phyloP scores from a whole-genome alignment of 2,329 filamentous ascomycete genomes.

The Apiospora arundinis region DNA sequence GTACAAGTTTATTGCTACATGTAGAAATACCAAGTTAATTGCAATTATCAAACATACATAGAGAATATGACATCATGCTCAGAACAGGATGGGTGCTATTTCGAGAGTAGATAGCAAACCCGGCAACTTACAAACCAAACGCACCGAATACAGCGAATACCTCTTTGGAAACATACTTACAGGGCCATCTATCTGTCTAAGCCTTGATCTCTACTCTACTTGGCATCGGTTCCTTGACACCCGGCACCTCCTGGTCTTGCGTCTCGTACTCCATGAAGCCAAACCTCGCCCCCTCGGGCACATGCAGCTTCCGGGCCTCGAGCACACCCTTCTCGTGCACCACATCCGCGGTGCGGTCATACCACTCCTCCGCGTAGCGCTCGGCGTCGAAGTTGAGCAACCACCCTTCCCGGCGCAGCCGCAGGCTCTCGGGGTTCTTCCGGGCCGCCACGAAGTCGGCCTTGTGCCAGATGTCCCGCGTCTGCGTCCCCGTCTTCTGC shows the following conservation, averaged over 20 bases:
- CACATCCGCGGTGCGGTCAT: conserved; percentile 34
- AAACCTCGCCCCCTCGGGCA: conserved; percentile 33
- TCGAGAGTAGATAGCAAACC: no score
- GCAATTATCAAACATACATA: no score
- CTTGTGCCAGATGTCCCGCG: conserved; percentile 58
- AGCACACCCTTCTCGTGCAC: conserved; percentile 31
- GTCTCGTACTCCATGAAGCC: conserved; percentile 36
- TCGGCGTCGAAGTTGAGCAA: conserved; percentile 56
- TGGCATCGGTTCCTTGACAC: no score
- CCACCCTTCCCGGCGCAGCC: conserved; percentile 55
- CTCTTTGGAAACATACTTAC: neutral
- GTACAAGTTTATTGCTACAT: no score
- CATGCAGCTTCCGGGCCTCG: conserved; percentile 33
- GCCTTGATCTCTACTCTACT: no score
- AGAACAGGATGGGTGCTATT: no score
- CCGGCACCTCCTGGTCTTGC: neutral
- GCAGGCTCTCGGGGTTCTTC: conserved; percentile 50
- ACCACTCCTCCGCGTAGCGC: conserved; percentile 50
- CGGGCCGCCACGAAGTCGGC: conserved; percentile 55
- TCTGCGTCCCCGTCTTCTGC: conserved; percentile 53
- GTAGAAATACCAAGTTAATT: no score
- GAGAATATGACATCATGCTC: no score
- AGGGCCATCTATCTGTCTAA: neutral
- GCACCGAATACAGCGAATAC: neutral
- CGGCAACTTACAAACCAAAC: no score